These are phyloP conservation scores for Magnaporthiopsis poae DNA, from an alignment of 2,329 filamentous ascomycete species.

Conservation along the genomic window DNA sequence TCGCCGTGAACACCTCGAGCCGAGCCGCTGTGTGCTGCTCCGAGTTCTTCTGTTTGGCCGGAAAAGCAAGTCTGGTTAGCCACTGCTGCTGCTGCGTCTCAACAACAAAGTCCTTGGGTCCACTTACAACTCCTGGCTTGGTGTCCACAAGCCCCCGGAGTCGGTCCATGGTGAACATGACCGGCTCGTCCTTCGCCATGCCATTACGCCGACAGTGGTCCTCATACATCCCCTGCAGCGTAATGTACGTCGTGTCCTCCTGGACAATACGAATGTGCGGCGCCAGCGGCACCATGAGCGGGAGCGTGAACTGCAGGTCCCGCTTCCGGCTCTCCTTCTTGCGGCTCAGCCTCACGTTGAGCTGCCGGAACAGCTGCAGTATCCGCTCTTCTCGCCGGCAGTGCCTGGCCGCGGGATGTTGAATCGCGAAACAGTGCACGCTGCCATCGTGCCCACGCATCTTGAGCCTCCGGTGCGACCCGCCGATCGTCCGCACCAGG, in stretches of 20 bases:
- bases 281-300: constrained; percentile 88
- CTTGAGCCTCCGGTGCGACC: constrained; percentile 84
- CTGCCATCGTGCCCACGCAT: constrained; percentile 97
- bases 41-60: constrained; percentile 43
- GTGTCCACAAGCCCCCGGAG: constrained; percentile 65
- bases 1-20: constrained; percentile 85
- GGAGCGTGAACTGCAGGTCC: constrained; percentile 91
- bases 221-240: constrained; percentile 88
- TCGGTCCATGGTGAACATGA: constrained; percentile 92
- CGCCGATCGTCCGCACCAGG: constrained; percentile 77
- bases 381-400: constrained; percentile 92
- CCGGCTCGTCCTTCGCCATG: constrained; percentile 87
- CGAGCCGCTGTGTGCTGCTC: constrained; percentile 65
- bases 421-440: constrained; percentile 90
- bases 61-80: constrained; percentile 13
- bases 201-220: constrained; percentile 83
- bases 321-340: constrained; percentile 90
- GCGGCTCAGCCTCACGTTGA: constrained; percentile 83
- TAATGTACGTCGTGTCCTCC: constrained; percentile 89
- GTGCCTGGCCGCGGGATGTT: constrained; percentile 86
- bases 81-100: not conserved
- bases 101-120: too few relatives aligned
- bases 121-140: constrained; percentile 46
- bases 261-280: constrained; percentile 92
- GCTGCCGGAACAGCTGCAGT: constrained; percentile 89